Conservation (phyloP, 2,329 filamentous ascomycete genomes). For the Paraphoma sp. region DNA sequence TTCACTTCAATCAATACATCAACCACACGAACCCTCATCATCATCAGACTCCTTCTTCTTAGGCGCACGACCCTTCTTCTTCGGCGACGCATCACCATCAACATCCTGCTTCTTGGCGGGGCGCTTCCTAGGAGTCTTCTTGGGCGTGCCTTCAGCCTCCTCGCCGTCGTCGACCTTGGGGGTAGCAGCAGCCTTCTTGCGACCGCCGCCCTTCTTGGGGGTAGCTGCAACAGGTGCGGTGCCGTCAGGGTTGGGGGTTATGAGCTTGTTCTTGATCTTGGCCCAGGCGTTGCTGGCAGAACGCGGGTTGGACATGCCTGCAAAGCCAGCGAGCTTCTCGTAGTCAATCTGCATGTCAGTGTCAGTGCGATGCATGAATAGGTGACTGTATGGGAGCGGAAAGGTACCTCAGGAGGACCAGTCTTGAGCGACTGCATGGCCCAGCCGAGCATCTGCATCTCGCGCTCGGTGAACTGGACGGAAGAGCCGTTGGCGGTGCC, state of each 20-base stretch:
- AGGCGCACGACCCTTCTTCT: conserved; percentile 38
- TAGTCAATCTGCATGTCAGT: conserved; percentile 43
- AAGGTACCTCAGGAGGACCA: conserved; percentile 41
- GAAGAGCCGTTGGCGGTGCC: conserved; percentile 5
- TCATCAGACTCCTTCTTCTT: conserved; percentile 29
- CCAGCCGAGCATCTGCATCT: conserved; percentile 43
- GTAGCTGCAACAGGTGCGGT: conserved; percentile 8
- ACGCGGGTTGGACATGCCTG: conserved; percentile 46
- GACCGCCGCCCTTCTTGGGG: conserved; percentile 28
- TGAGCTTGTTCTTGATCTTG: conserved; percentile 43
- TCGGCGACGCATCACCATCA: conserved; percentile 37
- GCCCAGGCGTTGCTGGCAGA: conserved; percentile 49
- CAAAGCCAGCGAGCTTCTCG: conserved; percentile 43
- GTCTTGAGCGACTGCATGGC: conserved; percentile 48
- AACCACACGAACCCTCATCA: conserved; percentile 20
- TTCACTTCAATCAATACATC: neutral
- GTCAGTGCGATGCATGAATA: neutral
- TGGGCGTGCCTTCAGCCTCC: conserved; percentile 22
- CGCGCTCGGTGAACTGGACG: conserved; percentile 42
- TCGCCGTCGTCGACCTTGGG: conserved; percentile 18
- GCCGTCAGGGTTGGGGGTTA: conserved; percentile 9
- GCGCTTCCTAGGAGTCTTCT: conserved; percentile 42
- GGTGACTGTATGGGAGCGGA: neutral
- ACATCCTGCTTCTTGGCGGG: conserved; percentile 39
- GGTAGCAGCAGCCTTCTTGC: conserved; percentile 23